phyloP scores from a whole-genome alignment of 352 stramenopile genomes.

The Phytophthora pluvialis region DNA sequence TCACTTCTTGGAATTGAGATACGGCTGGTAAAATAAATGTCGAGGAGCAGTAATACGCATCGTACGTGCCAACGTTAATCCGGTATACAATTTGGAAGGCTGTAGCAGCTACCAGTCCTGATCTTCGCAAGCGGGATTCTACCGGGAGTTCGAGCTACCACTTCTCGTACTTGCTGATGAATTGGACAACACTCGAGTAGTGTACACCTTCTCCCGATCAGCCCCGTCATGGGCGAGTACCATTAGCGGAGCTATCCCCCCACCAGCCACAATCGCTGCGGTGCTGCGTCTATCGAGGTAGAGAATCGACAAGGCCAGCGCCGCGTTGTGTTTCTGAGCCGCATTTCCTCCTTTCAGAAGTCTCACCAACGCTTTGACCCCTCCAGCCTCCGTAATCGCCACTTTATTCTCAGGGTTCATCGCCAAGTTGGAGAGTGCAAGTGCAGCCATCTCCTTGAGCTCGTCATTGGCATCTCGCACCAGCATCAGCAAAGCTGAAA shows the following conservation, averaged over 20 bases:
- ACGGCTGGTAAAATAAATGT: no score
- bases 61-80: no score
- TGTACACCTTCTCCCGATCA: neutral
- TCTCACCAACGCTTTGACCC: constrained; percentile 6
- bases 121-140: neutral
- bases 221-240: neutral
- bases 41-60: no score
- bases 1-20: no score
- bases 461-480: constrained; percentile 6
- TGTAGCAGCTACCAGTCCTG: no score
- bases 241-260: neutral
- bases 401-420: constrained; percentile 7
- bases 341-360: constrained; percentile 12
- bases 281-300: constrained; percentile 3
- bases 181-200: constrained; percentile 5
- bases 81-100: no score
- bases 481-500: constrained; percentile 16
- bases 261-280: constrained; percentile 5
- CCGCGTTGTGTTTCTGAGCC: constrained; percentile 10
- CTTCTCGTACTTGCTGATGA: neutral
- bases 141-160: neutral
- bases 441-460: constrained; percentile 12
- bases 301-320: constrained; percentile 10
- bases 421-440: constrained; percentile 10
- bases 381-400: constrained; percentile 12